A percentile compares a stretch with the other conserved stretches of the same genome.
Evolutionary conservation across 306 rosid genomes (phyloP).

Genomic region (Vicia sativa): DNA sequence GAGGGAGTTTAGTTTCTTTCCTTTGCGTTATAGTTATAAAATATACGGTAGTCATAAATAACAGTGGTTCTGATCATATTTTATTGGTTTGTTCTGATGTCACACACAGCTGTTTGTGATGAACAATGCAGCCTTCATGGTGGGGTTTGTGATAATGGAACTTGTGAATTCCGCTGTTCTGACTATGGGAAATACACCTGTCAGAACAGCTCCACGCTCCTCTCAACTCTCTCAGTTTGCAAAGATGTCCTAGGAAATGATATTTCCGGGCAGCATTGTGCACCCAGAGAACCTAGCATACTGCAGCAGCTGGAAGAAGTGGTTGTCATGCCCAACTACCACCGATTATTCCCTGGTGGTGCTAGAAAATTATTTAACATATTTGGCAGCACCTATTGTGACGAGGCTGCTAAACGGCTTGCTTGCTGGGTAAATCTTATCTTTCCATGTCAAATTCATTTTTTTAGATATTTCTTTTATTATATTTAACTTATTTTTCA

Average conservation of each 20-base stretch:
- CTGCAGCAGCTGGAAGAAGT: slow-evolving; percentile 94
- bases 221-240: slow-evolving; percentile 76
- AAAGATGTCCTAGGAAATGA: slow-evolving; percentile 75
- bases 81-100: slow-evolving; percentile 26
- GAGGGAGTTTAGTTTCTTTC: slow-evolving; percentile 17
- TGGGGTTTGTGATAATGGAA: slow-evolving; percentile 96
- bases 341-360: slow-evolving; percentile 90
- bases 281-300: slow-evolving; percentile 84
- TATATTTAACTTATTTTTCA: not conserved
- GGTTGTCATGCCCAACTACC: slow-evolving; percentile 94
- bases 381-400: slow-evolving; percentile 77
- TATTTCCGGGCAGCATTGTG: slow-evolving; percentile 82
- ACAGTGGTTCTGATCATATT: not conserved
- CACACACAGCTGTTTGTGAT: slow-evolving; percentile 80
- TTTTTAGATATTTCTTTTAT: slow-evolving; percentile 2
- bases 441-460: slow-evolving; percentile 9
- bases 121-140: slow-evolving; percentile 97
- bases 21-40: not conserved
- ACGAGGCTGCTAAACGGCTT: slow-evolving; percentile 80
- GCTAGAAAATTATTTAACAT: slow-evolving; percentile 83
- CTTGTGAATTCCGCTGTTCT: slow-evolving; percentile 92
- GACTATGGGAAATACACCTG: slow-evolving; percentile 91
- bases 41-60: slow-evolving; percentile 14
- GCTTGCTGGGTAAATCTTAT: slow-evolving; percentile 83
- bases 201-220: slow-evolving; percentile 84